Evolutionary conservation across 768 basidiomycete species (phyloP), one percentile per base, ranked within the genome.

Genomic region (Lyophyllum semitale): DNA sequence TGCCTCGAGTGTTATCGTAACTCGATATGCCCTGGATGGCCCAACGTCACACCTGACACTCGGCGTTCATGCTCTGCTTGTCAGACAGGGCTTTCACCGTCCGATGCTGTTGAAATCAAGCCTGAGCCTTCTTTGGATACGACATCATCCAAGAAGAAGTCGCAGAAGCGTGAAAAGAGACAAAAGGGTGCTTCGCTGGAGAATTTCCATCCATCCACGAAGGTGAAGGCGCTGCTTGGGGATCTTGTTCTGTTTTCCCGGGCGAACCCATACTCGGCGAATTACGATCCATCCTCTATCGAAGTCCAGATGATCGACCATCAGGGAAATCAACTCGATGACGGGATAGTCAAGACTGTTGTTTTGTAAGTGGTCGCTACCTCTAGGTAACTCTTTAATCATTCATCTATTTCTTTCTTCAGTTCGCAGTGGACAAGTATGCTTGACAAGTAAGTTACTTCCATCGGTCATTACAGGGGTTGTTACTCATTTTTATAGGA

Each of bases 401-500:
- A 61, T 51, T 55, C n/a, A 27, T 40, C 67, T 25, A 63, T 44
- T 32, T 33, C 25, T 42, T 52, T 48, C 40, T 44, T 40, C 66
- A 95, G 93, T 71, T 95, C 93, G 5, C 93, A 95, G 68, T 96
- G 94, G 93, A 96, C 93, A 3, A 81, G 83, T 32, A 95, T 95
- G 93, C 84, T 95, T 33, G 92, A 94, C 73, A 92, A 93, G 87
- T 91, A 71, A 55, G 82, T 70, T 43, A 25, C 60, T 30, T 51
- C 32, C 42, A 55, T 40, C 44, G 47, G 48, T 43, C 44, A 25
- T 32, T 4, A 35, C 42, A 27, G 33, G 32, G 17, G 38, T 48
- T 35, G 32, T 41, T 25, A 22, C 59, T 61, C 33, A 68, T 53
- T 55, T 27, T 58, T 37, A 17, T 59, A 92, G 92, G 68, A 82